Evolutionary conservation across 176 grass and related monocot species (phyloP).

Genomic region (Phyllostachys edulis): DNA sequence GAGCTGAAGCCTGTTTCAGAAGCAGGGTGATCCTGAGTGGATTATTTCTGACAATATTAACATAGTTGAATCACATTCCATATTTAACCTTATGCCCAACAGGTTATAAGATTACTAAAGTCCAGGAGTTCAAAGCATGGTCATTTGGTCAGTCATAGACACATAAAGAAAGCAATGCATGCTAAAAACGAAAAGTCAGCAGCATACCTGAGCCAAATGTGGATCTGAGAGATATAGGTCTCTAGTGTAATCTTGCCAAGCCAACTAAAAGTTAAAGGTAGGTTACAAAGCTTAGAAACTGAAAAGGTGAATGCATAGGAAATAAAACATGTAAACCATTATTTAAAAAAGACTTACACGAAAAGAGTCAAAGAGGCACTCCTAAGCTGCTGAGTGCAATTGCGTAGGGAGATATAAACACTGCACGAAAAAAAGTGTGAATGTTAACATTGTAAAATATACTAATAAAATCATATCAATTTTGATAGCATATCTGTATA

Average conservation of each 20-base stretch:
- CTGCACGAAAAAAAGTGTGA: constrained; percentile 23
- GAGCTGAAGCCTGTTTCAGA: too few species aligned
- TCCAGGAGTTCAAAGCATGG: background rate
- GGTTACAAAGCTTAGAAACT: background rate
- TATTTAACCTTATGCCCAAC: background rate
- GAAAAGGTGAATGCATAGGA: constrained; percentile 10
- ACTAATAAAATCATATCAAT: background rate
- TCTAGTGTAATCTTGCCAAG: too few species aligned
- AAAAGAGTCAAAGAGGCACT: constrained; percentile 62
- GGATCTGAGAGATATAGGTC: constrained; percentile 77
- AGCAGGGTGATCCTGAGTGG: too few species aligned
- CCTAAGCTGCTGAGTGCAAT: constrained; percentile 68
- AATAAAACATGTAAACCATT: background rate
- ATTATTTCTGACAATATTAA: too few species aligned
- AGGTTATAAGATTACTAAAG: background rate
- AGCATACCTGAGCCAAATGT: constrained; percentile 76
- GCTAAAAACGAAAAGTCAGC: background rate
- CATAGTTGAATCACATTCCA: background rate
- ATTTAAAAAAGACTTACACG: constrained; percentile 37
- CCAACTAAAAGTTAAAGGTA: constrained; percentile 39
- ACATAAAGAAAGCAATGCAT: background rate
- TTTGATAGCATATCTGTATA: constrained; percentile 6
- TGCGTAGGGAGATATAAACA: constrained; percentile 63
- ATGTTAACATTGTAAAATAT: constrained; percentile 17
- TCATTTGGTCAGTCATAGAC: background rate